Evolutionary conservation across 2,329 filamentous ascomycete species (phyloP).

Genomic region (Fusarium pilosicola): DNA sequence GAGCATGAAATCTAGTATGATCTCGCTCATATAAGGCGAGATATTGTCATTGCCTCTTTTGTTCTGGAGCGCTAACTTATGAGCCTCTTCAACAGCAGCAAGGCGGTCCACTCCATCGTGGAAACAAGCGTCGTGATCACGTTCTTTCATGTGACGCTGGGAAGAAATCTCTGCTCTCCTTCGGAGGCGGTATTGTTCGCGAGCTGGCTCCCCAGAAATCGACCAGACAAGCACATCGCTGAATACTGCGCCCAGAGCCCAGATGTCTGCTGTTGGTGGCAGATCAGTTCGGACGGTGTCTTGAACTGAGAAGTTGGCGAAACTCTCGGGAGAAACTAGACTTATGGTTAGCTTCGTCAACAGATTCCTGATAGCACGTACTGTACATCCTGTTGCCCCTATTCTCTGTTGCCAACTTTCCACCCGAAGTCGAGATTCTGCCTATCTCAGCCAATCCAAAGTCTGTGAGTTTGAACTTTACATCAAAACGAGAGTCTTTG

Average conservation of each 20-base stretch:
- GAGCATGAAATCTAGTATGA: background rate
- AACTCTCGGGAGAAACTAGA: slow-evolving; percentile 5
- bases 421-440: background rate
- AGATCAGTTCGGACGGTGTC: background rate
- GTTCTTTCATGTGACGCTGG: background rate
- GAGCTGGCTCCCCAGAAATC: background rate
- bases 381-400: slow-evolving; percentile 21
- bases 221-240: slow-evolving; percentile 28
- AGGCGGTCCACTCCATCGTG: slow-evolving; percentile 1
- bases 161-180: background rate
- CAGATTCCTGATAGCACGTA: background rate
- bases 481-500: background rate
- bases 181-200: background rate
- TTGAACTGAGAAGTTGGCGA: background rate
- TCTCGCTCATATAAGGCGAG: background rate
- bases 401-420: background rate
- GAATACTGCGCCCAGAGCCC: slow-evolving; percentile 20
- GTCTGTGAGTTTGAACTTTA: slow-evolving; percentile 4
- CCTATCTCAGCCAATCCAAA: slow-evolving; percentile 9
- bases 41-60: background rate
- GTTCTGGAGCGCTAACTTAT: background rate
- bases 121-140: background rate
- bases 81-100: background rate
- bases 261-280: background rate
- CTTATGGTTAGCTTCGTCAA: background rate